Evolutionary conservation across 1,139 yeast species (phyloP).

Genomic region (Taphrina populina): DNA sequence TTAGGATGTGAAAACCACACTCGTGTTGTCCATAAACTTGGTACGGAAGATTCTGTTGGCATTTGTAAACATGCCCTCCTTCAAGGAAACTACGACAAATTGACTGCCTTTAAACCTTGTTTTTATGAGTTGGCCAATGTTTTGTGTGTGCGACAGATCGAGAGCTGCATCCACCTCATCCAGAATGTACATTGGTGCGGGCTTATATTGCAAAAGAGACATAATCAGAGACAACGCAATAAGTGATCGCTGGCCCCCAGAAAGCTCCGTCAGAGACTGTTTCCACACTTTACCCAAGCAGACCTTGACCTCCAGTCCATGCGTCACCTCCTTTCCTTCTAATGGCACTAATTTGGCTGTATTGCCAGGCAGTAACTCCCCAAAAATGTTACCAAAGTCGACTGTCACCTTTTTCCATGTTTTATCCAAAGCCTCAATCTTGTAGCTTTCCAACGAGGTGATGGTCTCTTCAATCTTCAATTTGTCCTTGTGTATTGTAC

Average conservation of each 20-base stretch:
- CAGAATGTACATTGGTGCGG: slow-evolving; percentile 96
- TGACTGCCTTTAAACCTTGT: slow-evolving; percentile 94
- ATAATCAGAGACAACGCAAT: slow-evolving; percentile 79
- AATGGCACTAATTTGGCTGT: slow-evolving; percentile 85
- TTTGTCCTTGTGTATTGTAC: slow-evolving; percentile 86
- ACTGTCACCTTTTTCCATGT: slow-evolving; percentile 82
- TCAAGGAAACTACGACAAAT: slow-evolving; percentile 91
- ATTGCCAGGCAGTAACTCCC: slow-evolving; percentile 84
- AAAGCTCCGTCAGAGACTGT: slow-evolving; percentile 87
- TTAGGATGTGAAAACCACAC: slow-evolving; percentile 57
- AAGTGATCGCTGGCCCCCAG: slow-evolving; percentile 96
- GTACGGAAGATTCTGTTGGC: slow-evolving; percentile 93
- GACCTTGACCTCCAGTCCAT: slow-evolving; percentile 89
- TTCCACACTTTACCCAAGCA: slow-evolving; percentile 93
- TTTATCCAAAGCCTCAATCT: slow-evolving; percentile 73
- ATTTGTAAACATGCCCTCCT: slow-evolving; percentile 97
- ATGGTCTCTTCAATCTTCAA: slow-evolving; percentile 86
- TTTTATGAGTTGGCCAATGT: slow-evolving; percentile 92
- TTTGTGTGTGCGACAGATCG: slow-evolving; percentile 94
- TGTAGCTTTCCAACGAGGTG: slow-evolving; percentile 79
- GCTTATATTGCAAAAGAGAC: slow-evolving; percentile 87
- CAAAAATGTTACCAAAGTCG: slow-evolving; percentile 91
- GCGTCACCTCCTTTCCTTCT: slow-evolving; percentile 75
- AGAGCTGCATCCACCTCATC: slow-evolving; percentile 99
- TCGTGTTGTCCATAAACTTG: slow-evolving; percentile 93